These are phyloP conservation scores for Schizophyllum amplum DNA, from an alignment of 1,284 basidiomycete genomes.

Conservation along the genomic window DNA sequence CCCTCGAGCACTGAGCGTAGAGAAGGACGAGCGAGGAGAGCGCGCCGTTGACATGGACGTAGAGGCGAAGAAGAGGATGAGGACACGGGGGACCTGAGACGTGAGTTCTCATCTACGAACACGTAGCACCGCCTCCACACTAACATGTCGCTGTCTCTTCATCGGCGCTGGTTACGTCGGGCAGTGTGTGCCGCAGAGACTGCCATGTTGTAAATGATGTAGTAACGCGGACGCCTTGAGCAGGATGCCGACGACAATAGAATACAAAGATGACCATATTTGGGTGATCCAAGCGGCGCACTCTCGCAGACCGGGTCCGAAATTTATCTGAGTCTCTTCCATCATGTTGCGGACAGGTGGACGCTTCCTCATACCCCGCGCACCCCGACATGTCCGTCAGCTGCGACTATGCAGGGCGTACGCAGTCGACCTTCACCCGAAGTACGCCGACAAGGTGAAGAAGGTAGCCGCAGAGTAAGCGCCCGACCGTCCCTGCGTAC, in stretches of 20 bases:
- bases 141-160: too few species aligned
- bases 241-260: not conserved
- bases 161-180: too few species aligned
- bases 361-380: not conserved
- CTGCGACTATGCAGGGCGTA: not conserved
- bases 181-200: too few species aligned
- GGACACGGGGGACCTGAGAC: too few species aligned
- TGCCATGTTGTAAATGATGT: too few species aligned
- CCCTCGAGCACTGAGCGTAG: not conserved
- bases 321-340: not conserved
- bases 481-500: constrained; percentile 11
- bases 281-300: not conserved
- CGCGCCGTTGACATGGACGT: too few species aligned
- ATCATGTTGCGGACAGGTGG: not conserved
- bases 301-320: not conserved
- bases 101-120: too few species aligned
- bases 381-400: not conserved
- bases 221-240: not conserved
- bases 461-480: constrained; percentile 28
- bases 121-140: too few species aligned
- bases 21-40: not conserved
- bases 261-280: not conserved
- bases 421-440: constrained; percentile 13
- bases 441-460: constrained; percentile 28
- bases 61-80: too few species aligned